Evolutionary conservation across 352 stramenopile genomes (phyloP).

Genomic region (Phytopythium boreale): DNA sequence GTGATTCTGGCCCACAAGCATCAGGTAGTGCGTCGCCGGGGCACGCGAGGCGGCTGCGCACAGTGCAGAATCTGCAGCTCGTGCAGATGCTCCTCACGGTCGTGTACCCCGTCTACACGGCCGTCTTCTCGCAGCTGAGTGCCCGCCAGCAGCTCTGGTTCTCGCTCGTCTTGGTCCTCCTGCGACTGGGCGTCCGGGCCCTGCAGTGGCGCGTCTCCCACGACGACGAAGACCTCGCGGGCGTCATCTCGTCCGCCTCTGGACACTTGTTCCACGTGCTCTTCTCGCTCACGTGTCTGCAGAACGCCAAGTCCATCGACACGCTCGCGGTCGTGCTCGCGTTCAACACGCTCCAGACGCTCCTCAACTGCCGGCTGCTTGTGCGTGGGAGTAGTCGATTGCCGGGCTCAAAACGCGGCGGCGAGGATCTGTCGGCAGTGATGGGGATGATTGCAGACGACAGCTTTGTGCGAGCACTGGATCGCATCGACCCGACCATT

Average conservation of each 20-base stretch:
- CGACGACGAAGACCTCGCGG: conserved; percentile 21
- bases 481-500: too few relatives aligned
- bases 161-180: conserved; percentile 20
- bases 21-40: background rate
- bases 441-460: too few relatives aligned
- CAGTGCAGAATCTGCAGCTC: conserved; percentile 1
- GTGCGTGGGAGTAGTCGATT: background rate
- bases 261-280: conserved; percentile 31
- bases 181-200: conserved; percentile 22
- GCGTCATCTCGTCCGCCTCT: conserved; percentile 1
- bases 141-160: conserved; percentile 19
- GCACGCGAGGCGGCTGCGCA: background rate
- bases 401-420: background rate
- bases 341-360: conserved; percentile 16
- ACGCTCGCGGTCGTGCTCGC: conserved; percentile 20
- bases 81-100: conserved; percentile 14
- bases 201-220: conserved; percentile 16
- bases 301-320: conserved; percentile 27
- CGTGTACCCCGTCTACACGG: conserved; percentile 25
- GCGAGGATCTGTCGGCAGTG: too few relatives aligned
- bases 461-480: too few relatives aligned
- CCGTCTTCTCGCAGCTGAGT: conserved; percentile 22
- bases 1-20: background rate
- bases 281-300: conserved; percentile 29
- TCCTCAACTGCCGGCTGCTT: conserved; percentile 11